These are phyloP conservation scores for Trichoderma sp. DNA, from an alignment of 2,329 filamentous ascomycete genomes.

Conservation along the genomic window DNA sequence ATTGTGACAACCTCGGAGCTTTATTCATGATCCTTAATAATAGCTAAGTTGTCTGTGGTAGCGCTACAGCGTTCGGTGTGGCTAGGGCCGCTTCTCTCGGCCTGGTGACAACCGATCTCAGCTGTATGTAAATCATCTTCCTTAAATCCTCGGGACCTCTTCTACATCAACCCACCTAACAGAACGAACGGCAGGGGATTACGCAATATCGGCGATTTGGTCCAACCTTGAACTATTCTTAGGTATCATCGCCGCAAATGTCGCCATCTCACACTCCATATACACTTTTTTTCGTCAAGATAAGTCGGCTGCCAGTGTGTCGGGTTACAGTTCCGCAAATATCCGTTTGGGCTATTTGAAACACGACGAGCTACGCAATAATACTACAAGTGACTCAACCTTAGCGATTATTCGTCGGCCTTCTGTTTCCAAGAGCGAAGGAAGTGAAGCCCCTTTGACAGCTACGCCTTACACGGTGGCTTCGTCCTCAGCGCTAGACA, in stretches of 20 bases:
- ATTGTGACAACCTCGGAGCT: not conserved
- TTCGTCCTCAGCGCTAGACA: not conserved
- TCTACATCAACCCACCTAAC: not conserved
- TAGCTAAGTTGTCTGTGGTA: not conserved
- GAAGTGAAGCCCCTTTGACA: not conserved
- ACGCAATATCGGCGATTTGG: not conserved
- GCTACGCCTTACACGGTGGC: not conserved
- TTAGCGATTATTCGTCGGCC: not conserved
- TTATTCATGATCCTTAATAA: not conserved
- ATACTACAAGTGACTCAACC: not conserved
- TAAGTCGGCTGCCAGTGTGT: not conserved
- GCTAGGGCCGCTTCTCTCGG: not conserved
- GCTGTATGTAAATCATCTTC: not conserved
- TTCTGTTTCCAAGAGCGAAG: not conserved
- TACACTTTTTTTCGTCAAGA: not conserved
- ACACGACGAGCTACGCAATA: not conserved
- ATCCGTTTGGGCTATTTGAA: not conserved
- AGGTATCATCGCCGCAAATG: not conserved
- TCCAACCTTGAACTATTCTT: not conserved
- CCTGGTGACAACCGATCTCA: not conserved
- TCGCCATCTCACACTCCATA: not conserved
- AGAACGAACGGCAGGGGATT: not conserved
- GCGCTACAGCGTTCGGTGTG: not conserved
- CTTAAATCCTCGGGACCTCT: not conserved
- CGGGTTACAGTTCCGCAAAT: not conserved